Evolutionary conservation across 176 grass and related monocot genomes (phyloP).

Genomic region (Neostapfia colusana): DNA sequence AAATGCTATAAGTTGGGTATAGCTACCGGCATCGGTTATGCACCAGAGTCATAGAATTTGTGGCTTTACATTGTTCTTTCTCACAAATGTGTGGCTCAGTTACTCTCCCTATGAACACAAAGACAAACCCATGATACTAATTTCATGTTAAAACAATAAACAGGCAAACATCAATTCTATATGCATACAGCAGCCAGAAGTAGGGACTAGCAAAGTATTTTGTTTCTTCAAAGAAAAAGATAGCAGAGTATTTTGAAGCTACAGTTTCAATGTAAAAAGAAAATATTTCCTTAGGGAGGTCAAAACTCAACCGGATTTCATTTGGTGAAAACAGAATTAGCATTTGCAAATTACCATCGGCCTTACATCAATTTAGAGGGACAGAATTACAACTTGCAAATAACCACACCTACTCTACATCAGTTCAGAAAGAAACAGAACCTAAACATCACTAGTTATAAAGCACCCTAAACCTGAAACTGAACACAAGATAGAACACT

Average conservation of each 20-base stretch:
- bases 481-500: background rate
- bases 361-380: background rate
- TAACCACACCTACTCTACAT: background rate
- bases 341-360: background rate
- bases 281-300: background rate
- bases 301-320: background rate
- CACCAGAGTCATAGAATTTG: slow-evolving; percentile 90
- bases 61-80: slow-evolving; percentile 81
- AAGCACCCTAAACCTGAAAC: background rate
- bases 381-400: background rate
- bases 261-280: background rate
- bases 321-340: background rate
- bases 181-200: background rate
- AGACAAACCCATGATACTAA: background rate
- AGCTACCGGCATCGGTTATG: slow-evolving; percentile 92
- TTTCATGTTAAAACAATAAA: slow-evolving; percentile 20
- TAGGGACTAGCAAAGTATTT: background rate
- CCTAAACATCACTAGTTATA: background rate
- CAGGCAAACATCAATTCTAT: background rate
- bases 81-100: slow-evolving; percentile 70
- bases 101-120: slow-evolving; percentile 69
- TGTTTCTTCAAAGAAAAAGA: too few species aligned
- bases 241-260: background rate
- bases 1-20: slow-evolving; percentile 11
- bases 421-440: background rate